Evolutionary conservation across 1,284 basidiomycete genomes (phyloP).

Genomic region (Microbotryum scabiosae): DNA sequence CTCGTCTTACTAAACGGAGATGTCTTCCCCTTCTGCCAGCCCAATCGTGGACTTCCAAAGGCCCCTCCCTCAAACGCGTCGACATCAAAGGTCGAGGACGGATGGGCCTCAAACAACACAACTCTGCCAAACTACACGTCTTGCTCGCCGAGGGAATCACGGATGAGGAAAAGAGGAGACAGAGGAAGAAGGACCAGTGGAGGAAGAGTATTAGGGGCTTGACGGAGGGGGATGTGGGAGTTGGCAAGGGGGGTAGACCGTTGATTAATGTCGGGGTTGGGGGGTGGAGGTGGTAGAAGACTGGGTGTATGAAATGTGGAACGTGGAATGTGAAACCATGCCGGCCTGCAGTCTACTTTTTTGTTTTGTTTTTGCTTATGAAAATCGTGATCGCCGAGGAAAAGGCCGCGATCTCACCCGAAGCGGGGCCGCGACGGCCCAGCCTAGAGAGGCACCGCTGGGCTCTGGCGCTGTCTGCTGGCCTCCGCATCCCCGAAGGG

Average conservation of each 20-base stretch:
- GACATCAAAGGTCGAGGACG: slow-evolving; percentile 81
- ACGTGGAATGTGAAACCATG: no score
- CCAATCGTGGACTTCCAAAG: slow-evolving; percentile 90
- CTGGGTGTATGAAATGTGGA: neutral
- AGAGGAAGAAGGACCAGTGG: slow-evolving; percentile 50
- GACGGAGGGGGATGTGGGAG: slow-evolving; percentile 25
- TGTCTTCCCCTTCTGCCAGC: slow-evolving; percentile 45
- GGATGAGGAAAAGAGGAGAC: slow-evolving; percentile 56
- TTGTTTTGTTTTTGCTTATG: no score
- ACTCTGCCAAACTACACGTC: slow-evolving; percentile 67
- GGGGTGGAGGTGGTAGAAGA: slow-evolving; percentile 29
- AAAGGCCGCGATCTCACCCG: no score
- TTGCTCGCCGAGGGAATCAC: slow-evolving; percentile 77
- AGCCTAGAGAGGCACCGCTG: no score
- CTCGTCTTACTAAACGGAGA: neutral
- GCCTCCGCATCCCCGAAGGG: no score
- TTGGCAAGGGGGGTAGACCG: slow-evolving; percentile 6
- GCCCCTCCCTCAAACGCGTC: slow-evolving; percentile 57
- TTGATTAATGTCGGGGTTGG: slow-evolving; percentile 22
- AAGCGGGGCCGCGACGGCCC: no score
- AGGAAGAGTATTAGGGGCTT: slow-evolving; percentile 31
- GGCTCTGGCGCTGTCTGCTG: no score
- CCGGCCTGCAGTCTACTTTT: no score
- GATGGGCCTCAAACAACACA: slow-evolving; percentile 68
- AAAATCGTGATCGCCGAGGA: no score